phyloP scores from a whole-genome alignment of 2,329 filamentous ascomycete genomes.

The Emmonsia crescens region DNA sequence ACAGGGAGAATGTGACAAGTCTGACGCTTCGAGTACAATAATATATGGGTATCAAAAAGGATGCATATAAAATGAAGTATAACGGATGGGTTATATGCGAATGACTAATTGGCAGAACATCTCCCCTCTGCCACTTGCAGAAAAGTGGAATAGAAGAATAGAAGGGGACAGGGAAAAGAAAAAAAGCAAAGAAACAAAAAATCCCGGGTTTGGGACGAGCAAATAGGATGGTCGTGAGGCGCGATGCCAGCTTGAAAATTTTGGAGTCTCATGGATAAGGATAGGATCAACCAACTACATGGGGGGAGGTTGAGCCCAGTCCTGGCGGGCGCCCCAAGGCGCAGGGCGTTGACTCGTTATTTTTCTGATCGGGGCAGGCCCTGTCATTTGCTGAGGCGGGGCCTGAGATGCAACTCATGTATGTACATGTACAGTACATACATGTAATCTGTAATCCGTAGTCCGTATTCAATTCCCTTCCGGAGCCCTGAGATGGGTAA shows the following conservation, averaged over 20 bases:
- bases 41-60: not conserved
- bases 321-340: too few species aligned
- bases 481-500: too few species aligned
- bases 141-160: not conserved
- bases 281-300: too few species aligned
- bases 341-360: not conserved
- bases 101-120: not conserved
- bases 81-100: not conserved
- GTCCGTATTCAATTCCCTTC: too few species aligned
- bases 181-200: not conserved
- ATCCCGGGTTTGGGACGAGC: not conserved
- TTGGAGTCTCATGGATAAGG: not conserved
- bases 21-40: not conserved
- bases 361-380: not conserved
- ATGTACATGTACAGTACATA: too few species aligned
- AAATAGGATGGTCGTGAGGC: not conserved
- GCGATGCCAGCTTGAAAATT: not conserved
- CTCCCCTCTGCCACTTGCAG: not conserved
- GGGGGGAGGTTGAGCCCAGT: not conserved
- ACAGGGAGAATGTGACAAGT: not conserved
- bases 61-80: slow-evolving; percentile 3
- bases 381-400: not conserved
- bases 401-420: not conserved
- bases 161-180: not conserved
- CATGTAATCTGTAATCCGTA: too few species aligned